A percentile compares a stretch with the other conserved stretches of the same genome.
phyloP scores from a whole-genome alignment of 495 filamentous ascomycete genomes.

The Xylaria sp. region DNA sequence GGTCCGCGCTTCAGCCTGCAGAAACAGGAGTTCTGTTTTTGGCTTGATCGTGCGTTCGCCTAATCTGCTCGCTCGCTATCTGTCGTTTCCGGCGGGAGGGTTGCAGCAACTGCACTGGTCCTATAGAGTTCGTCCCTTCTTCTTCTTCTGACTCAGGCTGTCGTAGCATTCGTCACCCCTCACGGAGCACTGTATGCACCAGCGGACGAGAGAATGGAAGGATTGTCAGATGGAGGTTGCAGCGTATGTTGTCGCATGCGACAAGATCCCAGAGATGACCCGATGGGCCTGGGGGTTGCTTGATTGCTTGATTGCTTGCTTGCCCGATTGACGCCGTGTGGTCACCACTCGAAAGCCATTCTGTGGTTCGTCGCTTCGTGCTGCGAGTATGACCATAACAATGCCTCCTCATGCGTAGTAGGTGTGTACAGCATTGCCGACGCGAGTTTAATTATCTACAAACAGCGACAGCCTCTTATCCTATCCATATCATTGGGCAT shows the following conservation, averaged over 20 bases:
- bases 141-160: slow-evolving; percentile 22
- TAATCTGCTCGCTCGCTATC: background rate
- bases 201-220: background rate
- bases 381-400: slow-evolving; percentile 11
- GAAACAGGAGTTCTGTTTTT: slow-evolving; percentile 1
- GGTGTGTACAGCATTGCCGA: slow-evolving; percentile 8
- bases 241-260: slow-evolving; percentile 9
- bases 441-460: slow-evolving; percentile 15
- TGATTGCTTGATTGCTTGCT: slow-evolving; percentile 6
- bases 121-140: slow-evolving; percentile 14
- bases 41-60: background rate
- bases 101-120: slow-evolving; percentile 16
- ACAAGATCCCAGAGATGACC: slow-evolving; percentile 13
- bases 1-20: background rate
- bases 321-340: background rate
- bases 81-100: background rate
- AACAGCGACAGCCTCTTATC: background rate
- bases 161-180: slow-evolving; percentile 18
- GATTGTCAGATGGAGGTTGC: slow-evolving; percentile 24
- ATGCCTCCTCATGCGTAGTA: background rate
- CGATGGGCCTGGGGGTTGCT: background rate
- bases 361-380: background rate
- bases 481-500: background rate
- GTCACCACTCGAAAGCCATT: background rate
- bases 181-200: background rate